Evolutionary conservation across 345 rosid species (phyloP), one percentile per base, ranked within the genome.

Genomic region (Pistacia vera): DNA sequence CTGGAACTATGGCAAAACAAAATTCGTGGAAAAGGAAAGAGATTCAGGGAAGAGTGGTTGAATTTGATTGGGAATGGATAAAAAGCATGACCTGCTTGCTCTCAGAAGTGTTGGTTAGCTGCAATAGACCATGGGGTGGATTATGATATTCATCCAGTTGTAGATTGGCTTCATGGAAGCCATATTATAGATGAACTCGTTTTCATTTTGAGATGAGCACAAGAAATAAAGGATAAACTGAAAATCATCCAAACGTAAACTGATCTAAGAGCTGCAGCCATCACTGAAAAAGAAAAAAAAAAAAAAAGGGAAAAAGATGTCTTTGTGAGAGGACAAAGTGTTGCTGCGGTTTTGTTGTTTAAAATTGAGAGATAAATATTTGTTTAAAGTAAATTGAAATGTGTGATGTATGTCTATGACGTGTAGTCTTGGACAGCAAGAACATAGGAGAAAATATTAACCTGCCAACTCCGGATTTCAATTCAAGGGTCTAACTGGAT

Each of bases 121-220:
- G 86, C 80, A 91, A 74, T 28, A 88, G 86, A 30, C 93, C 96
- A 72, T 82, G 1, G 89, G 71, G 11, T 71, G 83, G 76, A 86
- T 67, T 0, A 63, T 16, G 90, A 83, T 2, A 64, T 0, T 59
- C 76, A 28, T 17, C 11, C 44, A 25, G 68, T 2, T 48, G 8
- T 48, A 62, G n/a, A 10, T 49, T 48, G 7, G 46, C 8, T 4
- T 28, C 11, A 0, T 46, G 16, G 68, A 73, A 73, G 17, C 68
- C 76, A 61, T n/a, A 59, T 25, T 25, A 25, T 72, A 72, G 33
- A 72, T 72, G 67, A 72, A 72, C 8, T 59, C 68, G n/a, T 72
- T 61, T 59, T 8, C 66, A 13, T 59, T 56, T 59, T 25, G 56
- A 57, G 66, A 4, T 1, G 9, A 59, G 41, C 25, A 25, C 25